Conservation (phyloP, 2,329 filamentous ascomycete species). For the Dothiorella sarmentorum region DNA sequence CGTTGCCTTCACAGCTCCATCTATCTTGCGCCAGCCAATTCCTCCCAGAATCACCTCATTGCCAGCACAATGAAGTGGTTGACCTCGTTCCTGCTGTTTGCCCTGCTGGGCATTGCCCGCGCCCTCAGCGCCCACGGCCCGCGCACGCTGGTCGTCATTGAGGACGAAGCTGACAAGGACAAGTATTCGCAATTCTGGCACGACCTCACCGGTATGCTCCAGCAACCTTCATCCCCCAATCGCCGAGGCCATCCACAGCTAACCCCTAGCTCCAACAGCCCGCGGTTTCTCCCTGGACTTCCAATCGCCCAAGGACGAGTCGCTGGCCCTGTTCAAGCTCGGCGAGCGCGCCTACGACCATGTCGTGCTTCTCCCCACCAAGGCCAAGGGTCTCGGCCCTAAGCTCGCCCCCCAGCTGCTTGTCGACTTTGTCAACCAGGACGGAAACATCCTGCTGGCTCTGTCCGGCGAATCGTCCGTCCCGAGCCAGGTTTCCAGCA, state of each 20-base stretch:
- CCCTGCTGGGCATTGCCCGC: constrained; percentile 63
- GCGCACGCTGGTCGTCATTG: constrained; percentile 80
- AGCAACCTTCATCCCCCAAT: neutral
- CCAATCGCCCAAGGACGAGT: constrained; percentile 77
- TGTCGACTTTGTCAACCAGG: constrained; percentile 84
- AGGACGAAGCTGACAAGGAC: constrained; percentile 75
- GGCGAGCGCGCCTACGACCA: constrained; percentile 91
- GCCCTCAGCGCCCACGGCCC: constrained; percentile 76
- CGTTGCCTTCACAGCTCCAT: constrained; percentile 33
- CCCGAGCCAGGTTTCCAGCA: constrained; percentile 68
- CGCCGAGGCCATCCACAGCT: neutral
- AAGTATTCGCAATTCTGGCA: constrained; percentile 78
- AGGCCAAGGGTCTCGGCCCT: constrained; percentile 89
- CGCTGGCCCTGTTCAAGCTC: constrained; percentile 74
- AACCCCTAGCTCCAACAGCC: constrained; percentile 47
- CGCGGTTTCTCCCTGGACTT: constrained; percentile 79
- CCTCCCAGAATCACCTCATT: constrained; percentile 24
- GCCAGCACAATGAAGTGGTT: constrained; percentile 66
- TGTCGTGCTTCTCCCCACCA: constrained; percentile 80
- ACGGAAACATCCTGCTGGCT: constrained; percentile 86
- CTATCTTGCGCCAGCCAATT: constrained; percentile 19
- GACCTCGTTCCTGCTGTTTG: constrained; percentile 65
- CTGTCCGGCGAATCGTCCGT: constrained; percentile 70
- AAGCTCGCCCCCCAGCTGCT: constrained; percentile 80
- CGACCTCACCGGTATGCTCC: constrained; percentile 48